Conservation (phyloP, 1,139 yeast species). For the Candida neerlandica region DNA sequence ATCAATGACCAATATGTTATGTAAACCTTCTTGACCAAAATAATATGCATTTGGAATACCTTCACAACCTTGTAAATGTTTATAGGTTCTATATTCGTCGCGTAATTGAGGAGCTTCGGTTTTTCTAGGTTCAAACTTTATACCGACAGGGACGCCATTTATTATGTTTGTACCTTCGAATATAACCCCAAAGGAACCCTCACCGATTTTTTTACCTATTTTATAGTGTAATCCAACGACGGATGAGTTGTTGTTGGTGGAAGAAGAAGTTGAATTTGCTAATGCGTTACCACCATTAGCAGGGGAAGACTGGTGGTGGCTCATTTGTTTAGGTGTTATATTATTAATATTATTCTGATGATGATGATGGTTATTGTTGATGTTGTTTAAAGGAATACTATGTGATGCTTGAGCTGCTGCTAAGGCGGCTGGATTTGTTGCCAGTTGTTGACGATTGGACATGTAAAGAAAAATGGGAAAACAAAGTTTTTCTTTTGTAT, state of each 20-base stretch:
- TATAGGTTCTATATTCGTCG: slow-evolving; percentile 93
- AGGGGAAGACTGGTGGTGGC: slow-evolving; percentile 12
- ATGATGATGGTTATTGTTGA: background rate
- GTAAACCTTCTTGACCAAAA: slow-evolving; percentile 97
- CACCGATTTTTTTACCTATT: slow-evolving; percentile 82
- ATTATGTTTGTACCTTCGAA: slow-evolving; percentile 79
- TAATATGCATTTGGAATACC: slow-evolving; percentile 96
- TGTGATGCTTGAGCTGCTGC: slow-evolving; percentile 43
- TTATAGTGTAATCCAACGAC: slow-evolving; percentile 81
- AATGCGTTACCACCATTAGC: slow-evolving; percentile 9
- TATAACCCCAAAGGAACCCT: slow-evolving; percentile 82
- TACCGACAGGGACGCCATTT: slow-evolving; percentile 76
- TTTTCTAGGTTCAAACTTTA: slow-evolving; percentile 83
- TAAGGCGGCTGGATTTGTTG: slow-evolving; percentile 38
- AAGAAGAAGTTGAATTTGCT: slow-evolving; percentile 15
- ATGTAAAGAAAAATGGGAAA: slow-evolving; percentile 11
- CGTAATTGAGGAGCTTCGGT: slow-evolving; percentile 97
- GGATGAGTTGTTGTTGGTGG: slow-evolving; percentile 22
- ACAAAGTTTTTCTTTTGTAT: background rate
- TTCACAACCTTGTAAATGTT: slow-evolving; percentile 72
- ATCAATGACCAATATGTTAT: slow-evolving; percentile 90
- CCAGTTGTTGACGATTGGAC: slow-evolving; percentile 16
- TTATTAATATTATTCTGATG: too few relatives aligned
- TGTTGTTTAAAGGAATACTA: slow-evolving; percentile 19
- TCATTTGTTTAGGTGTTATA: slow-evolving; percentile 10